Conservation (phyloP, 306 rosid genomes). For the Dryas alaskensis region DNA sequence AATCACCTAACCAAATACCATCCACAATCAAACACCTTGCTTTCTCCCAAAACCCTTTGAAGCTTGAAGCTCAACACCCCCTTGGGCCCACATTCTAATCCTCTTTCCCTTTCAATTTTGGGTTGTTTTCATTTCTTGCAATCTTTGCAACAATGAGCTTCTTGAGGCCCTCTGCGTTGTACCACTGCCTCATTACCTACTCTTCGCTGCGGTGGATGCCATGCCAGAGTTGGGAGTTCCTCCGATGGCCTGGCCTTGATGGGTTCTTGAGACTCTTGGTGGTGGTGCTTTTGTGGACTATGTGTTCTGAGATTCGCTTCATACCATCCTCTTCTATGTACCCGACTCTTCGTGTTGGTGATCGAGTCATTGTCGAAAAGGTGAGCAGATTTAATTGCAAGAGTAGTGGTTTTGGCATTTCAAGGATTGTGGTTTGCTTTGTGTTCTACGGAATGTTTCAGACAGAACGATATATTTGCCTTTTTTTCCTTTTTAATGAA, state of each 20-base stretch:
- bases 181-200: slow-evolving; percentile 33
- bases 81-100: neutral
- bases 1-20: too few relatives aligned
- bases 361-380: slow-evolving; percentile 77
- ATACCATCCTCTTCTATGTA: slow-evolving; percentile 85
- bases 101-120: neutral
- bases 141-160: slow-evolving; percentile 47
- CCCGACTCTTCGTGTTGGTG: slow-evolving; percentile 79
- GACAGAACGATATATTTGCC: neutral
- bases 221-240: slow-evolving; percentile 75
- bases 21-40: neutral
- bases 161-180: slow-evolving; percentile 63
- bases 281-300: slow-evolving; percentile 66
- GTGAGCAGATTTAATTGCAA: slow-evolving; percentile 14
- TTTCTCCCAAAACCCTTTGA: neutral
- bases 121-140: neutral
- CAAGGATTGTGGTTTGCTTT: too few relatives aligned
- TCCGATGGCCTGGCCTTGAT: slow-evolving; percentile 79
- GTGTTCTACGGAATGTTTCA: too few relatives aligned
- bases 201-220: slow-evolving; percentile 67
- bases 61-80: neutral
- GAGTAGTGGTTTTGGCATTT: too few relatives aligned
- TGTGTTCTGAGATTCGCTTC: slow-evolving; percentile 58
- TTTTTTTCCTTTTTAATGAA: neutral
- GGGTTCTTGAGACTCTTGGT: slow-evolving; percentile 67